Evolutionary conservation across 345 rosid species (phyloP), one percentile per base, ranked within the genome.

Genomic region (Trapa incisa): DNA sequence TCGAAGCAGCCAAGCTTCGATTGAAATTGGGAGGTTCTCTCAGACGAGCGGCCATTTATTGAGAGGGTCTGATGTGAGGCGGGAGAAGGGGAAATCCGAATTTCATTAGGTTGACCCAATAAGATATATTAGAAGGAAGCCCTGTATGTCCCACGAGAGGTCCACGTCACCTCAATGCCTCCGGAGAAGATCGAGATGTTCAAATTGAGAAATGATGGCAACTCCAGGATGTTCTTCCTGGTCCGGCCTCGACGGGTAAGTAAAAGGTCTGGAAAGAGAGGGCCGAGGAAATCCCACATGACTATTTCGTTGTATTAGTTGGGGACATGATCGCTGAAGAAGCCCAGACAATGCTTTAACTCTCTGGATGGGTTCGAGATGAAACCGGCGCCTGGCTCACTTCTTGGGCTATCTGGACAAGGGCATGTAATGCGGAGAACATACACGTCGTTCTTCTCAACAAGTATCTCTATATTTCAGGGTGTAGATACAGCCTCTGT

Each of bases 311-410:
- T 48, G 91, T 81, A 64, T 72, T 89, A 75, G 91, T 89, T 5
- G 96, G 96, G 47, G 96, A 89, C 71, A 89, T 89, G 93, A 81
- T 89, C 79, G 85, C 96, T 1, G 96, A 89, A 76, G 93, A 87
- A 78, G 91, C 96, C 0, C 96, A 87, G 72, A 83, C 94, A 0
- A 86, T 84, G 89, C 74, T 89, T 22, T 61, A 87, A 89, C 72
- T 86, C 94, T 68, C 74, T 87, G 47, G 96, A 89, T 71, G 89
- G 50, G 88, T 81, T 64, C 72, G 88, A 50, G 96, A 89, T 79
- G 96, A 89, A 73, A 89, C 91, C 0, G 94, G 94, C 16, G 96
- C 94, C 10, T 90, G 97, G 77, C 90, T 45, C 48, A 81, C 86
- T 62, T 63, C 98, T 47, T 87, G 91, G 91, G 88, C 88, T 47